Percentiles rank a stretch among this genome's conserved stretches.
These are phyloP conservation scores for Coleophoma cylindrospora DNA, from an alignment of 2,329 filamentous ascomycete species.

Conservation along the genomic window DNA sequence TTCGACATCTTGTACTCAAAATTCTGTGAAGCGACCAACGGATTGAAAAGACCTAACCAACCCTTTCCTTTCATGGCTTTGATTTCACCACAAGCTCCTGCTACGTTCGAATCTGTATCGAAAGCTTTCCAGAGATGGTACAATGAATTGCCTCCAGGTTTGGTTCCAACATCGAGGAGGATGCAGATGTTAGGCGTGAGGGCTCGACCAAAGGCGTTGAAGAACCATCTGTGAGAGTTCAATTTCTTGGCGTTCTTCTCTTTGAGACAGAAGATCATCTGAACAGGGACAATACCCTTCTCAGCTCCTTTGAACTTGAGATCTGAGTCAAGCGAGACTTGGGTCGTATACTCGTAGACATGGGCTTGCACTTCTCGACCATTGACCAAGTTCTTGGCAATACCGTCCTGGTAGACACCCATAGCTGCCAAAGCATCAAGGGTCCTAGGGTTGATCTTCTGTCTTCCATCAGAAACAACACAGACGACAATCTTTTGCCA, in stretches of 20 bases:
- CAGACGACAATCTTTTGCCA: slow-evolving; percentile 99
- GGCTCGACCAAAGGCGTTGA: slow-evolving; percentile 92
- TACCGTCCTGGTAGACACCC: slow-evolving; percentile 96
- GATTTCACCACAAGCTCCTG: slow-evolving; percentile 95
- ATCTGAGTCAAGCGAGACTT: slow-evolving; percentile 91
- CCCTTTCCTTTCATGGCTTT: slow-evolving; percentile 91
- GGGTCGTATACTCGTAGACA: slow-evolving; percentile 98
- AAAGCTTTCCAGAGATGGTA: slow-evolving; percentile 99
- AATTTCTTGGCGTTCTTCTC: slow-evolving; percentile 97
- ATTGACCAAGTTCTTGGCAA: slow-evolving; percentile 98
- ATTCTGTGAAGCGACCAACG: slow-evolving; percentile 93
- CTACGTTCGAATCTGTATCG: slow-evolving; percentile 94
- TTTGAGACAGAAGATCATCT: slow-evolving; percentile 98
- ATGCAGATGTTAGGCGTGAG: slow-evolving; percentile 97
- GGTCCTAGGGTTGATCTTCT: slow-evolving; percentile 89
- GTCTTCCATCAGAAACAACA: slow-evolving; percentile 89
- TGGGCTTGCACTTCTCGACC: slow-evolving; percentile 92
- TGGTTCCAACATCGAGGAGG: slow-evolving; percentile 91
- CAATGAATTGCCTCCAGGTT: slow-evolving; percentile 81
- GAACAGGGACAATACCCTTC: slow-evolving; percentile 96
- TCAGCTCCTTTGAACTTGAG: slow-evolving; percentile 99
- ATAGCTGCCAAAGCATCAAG: slow-evolving; percentile 93
- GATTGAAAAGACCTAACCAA: slow-evolving; percentile 81
- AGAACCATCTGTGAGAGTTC: slow-evolving; percentile 98
- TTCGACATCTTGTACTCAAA: slow-evolving; percentile 99